Evolutionary conservation across 2,329 filamentous ascomycete species (phyloP).

Genomic region (Fusarium lyarnte): DNA sequence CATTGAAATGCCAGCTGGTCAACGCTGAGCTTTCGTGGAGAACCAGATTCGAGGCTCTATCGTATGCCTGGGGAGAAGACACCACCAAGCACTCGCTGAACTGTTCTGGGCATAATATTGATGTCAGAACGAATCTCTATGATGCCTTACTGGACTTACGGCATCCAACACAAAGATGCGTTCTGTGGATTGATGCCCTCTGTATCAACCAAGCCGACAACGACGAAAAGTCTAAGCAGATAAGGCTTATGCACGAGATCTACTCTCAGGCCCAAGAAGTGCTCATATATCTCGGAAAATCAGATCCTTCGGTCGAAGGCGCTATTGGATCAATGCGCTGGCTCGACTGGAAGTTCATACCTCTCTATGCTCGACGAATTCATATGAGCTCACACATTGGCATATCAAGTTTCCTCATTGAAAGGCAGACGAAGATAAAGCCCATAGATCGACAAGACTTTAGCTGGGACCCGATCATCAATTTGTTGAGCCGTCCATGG

Average conservation of each 20-base stretch:
- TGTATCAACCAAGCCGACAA: rapidly evolving
- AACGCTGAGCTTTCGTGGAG: not conserved
- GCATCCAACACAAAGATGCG: rapidly evolving
- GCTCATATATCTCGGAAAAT: not conserved
- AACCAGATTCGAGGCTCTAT: not conserved
- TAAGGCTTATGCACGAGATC: not conserved
- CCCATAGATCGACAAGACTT: rapidly evolving
- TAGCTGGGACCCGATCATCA: rapidly evolving
- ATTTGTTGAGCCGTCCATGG: not conserved
- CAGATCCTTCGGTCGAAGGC: rapidly evolving
- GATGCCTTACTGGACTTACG: not conserved
- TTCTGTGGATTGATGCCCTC: rapidly evolving
- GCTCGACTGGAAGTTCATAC: not conserved
- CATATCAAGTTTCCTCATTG: rapidly evolving
- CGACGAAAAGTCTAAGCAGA: not conserved
- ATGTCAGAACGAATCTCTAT: rapidly evolving
- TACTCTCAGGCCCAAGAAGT: not conserved
- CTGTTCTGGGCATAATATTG: rapidly evolving
- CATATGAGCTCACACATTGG: rapidly evolving
- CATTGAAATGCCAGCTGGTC: not conserved
- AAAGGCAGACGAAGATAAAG: rapidly evolving
- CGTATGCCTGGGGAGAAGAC: not conserved
- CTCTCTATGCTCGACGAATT: rapidly evolving
- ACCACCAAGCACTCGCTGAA: rapidly evolving
- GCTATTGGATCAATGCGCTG: rapidly evolving